Evolutionary conservation across 2,329 filamentous ascomycete species (phyloP), one percentile per base, ranked within the genome.

Genomic region (Coniochaeta ligniaria): DNA sequence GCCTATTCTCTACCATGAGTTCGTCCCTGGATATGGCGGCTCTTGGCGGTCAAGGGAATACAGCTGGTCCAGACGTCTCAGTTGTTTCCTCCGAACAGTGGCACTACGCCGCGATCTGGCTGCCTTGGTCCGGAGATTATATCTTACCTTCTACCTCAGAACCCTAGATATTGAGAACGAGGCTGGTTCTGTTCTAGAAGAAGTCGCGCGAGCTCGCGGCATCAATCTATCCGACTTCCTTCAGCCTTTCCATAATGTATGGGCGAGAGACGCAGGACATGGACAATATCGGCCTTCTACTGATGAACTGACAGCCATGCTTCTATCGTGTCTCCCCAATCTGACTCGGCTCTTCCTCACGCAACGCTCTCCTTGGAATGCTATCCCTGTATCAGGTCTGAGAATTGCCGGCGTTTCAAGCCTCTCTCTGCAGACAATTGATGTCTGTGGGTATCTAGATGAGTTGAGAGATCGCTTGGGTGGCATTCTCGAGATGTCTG

Each of bases 11-110:
- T 64, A 68, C 58, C 64, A 65, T 38, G 64, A 66, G 35, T 69
- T 69, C 28, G 60, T 65, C 59, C 66, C 63, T 24, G 66, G 66
- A 9, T 69, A 66, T 24, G 66, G 65, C 54, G 59, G 66, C 55
- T 67, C 66, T 1, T 68, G 66, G 63, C 45, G 35, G 12, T 68
- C 65, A 24, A 33, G 28, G 3, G 8, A 58, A 2, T 69, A 64
- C 56, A 62, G 60, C 3, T 69, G 63, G 65, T 59, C 62, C 20
- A 45, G 63, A 35, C 63, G 67, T 33, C 65, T 68, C 8, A 60
- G 58, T 33, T 59, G 54, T 3, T 69, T 69, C 50, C 57, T 69
- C 36, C 64, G 62, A 28, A 68, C 66, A 17, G 60, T 68, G n/a
- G 59, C 61, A 6, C 35, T 31, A 33, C 62, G 64, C 31, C 60